These are phyloP conservation scores for Halteria grandinella DNA, from an alignment of 73 alveolate genomes.

Conservation along the genomic window DNA sequence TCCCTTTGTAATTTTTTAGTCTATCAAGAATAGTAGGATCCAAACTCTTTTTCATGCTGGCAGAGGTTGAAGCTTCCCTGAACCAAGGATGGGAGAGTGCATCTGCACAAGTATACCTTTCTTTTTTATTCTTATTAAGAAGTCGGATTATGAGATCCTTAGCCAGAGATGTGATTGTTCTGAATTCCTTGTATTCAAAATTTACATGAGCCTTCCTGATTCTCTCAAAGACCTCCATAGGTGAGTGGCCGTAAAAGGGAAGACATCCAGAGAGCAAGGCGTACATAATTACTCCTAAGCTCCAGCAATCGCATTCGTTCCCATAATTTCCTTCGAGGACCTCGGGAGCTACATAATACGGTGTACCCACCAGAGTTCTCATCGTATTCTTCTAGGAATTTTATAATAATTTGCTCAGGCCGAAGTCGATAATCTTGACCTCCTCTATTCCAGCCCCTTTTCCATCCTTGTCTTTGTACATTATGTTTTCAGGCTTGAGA, in stretches of 20 bases:
- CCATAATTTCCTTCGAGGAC: constrained; percentile 86
- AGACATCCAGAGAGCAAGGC: constrained; percentile 85
- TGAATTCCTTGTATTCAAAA: constrained; percentile 56
- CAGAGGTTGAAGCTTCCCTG: too few species aligned
- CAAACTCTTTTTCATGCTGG: background rate
- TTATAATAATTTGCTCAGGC: constrained; percentile 73
- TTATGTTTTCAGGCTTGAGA: constrained; percentile 76
- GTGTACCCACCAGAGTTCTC: constrained; percentile 89
- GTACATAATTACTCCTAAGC: constrained; percentile 87
- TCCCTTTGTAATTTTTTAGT: constrained; percentile 57
- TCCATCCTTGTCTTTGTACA: constrained; percentile 52
- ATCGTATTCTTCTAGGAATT: constrained; percentile 55
- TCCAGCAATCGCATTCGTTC: constrained; percentile 89
- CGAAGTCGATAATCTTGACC: constrained; percentile 88
- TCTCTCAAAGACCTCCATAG: constrained; percentile 79
- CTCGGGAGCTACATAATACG: constrained; percentile 95
- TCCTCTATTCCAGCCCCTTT: too few species aligned
- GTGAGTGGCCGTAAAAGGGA: constrained; percentile 82
- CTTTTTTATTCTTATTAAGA: constrained; percentile 11
- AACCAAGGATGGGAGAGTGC: constrained; percentile 62
- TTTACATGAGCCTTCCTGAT: constrained; percentile 55
- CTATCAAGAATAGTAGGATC: constrained; percentile 41
- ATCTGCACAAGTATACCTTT: constrained; percentile 41
- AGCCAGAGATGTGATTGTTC: constrained; percentile 56
- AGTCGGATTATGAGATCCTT: constrained; percentile 51